A percentile compares a stretch with the other conserved stretches of the same genome.
Evolutionary conservation across 2,329 filamentous ascomycete species (phyloP).

Genomic region (Triangularia verruculosa): DNA sequence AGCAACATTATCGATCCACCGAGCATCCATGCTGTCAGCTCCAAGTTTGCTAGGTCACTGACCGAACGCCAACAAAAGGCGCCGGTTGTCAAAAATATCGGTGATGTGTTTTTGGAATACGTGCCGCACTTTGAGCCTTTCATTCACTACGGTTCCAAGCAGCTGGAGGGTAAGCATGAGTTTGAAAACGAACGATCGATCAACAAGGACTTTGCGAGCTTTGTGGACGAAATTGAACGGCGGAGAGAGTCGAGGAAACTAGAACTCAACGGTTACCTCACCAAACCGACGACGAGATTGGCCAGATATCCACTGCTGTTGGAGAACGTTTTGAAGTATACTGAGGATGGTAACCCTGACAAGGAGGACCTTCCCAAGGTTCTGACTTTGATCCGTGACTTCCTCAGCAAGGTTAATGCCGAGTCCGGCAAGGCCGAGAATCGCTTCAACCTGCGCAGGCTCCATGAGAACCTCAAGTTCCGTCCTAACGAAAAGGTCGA

Average conservation of each 20-base stretch:
- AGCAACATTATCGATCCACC: conserved; percentile 85
- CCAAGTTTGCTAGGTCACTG: conserved; percentile 79
- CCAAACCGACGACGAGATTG: conserved; percentile 92
- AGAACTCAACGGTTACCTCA: conserved; percentile 95
- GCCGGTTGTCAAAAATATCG: conserved; percentile 83
- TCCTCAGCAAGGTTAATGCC: conserved; percentile 83
- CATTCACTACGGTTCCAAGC: conserved; percentile 92
- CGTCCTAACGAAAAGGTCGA: conserved; percentile 87
- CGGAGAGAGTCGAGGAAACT: conserved; percentile 95
- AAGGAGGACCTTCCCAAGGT: conserved; percentile 91
- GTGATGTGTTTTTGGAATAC: conserved; percentile 90
- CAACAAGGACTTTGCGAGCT: conserved; percentile 81
- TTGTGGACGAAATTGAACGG: conserved; percentile 94
- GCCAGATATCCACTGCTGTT: conserved; percentile 90
- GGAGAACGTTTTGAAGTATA: conserved; percentile 89
- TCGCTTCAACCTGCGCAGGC: conserved; percentile 87
- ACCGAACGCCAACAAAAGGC: conserved; percentile 88
- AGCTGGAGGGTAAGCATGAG: conserved; percentile 94
- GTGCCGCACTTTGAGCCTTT: conserved; percentile 93
- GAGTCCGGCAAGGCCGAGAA: conserved; percentile 98
- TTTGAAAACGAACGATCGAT: conserved; percentile 92
- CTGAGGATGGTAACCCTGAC: conserved; percentile 83
- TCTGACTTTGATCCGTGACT: conserved; percentile 79
- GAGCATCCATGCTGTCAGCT: conserved; percentile 85
- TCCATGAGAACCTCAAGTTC: conserved; percentile 91